Evolutionary conservation across 1,284 basidiomycete species (phyloP).

Genomic region (Tylopilus sp.): DNA sequence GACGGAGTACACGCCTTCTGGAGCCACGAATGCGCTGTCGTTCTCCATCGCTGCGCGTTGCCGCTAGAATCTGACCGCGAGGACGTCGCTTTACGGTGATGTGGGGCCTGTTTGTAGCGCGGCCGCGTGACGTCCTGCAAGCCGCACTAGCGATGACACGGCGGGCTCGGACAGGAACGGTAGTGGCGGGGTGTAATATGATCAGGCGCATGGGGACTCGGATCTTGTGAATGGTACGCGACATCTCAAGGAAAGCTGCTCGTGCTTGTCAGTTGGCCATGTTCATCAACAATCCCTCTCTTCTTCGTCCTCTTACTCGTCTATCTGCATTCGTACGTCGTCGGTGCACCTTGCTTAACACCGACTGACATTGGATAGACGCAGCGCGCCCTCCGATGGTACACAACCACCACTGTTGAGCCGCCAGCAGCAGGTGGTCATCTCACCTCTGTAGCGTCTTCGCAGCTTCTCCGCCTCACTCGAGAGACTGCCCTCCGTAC

Average conservation of each 20-base stretch:
- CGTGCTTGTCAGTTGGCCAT: slow-evolving; percentile 21
- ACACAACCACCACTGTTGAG: slow-evolving; percentile 42
- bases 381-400: slow-evolving; percentile 35
- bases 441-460: slow-evolving; percentile 62
- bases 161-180: neutral
- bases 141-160: neutral
- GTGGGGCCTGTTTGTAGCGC: slow-evolving; percentile 1
- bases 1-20: slow-evolving; percentile 80
- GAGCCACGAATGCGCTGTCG: slow-evolving; percentile 76
- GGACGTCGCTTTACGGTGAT: slow-evolving; percentile 8
- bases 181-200: neutral
- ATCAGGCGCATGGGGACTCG: slow-evolving; percentile 16
- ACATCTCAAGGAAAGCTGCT: neutral
- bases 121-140: slow-evolving; percentile 2
- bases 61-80: slow-evolving; percentile 15
- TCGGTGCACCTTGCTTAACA: neutral
- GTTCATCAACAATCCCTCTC: slow-evolving; percentile 10
- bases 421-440: slow-evolving; percentile 72
- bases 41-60: slow-evolving; percentile 54
- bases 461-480: slow-evolving; percentile 54
- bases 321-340: slow-evolving; percentile 19
- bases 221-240: slow-evolving; percentile 25
- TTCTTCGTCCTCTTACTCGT: slow-evolving; percentile 20
- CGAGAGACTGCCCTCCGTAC: slow-evolving; percentile 68
- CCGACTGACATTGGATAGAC: slow-evolving; percentile 3